Conservation (phyloP, 768 basidiomycete genomes). For the Clavulina sp. region DNA sequence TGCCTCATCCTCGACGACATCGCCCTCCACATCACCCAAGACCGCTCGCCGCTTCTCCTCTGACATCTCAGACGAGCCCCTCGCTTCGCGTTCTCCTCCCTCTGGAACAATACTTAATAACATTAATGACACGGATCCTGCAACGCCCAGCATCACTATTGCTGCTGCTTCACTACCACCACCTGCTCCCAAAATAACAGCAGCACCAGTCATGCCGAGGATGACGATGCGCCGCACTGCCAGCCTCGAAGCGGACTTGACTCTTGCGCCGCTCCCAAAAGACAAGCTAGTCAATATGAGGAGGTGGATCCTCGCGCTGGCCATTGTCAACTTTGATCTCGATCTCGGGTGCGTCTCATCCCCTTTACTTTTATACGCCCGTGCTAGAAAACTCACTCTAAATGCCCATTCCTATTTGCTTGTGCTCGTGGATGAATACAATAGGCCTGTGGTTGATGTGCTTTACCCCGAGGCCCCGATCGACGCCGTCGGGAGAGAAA, state of each 20-base stretch:
- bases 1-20: neutral
- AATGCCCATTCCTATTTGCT: neutral
- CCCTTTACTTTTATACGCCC: constrained; percentile 39
- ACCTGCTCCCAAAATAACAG: too few species aligned
- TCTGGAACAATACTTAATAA: neutral
- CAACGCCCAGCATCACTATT: too few species aligned
- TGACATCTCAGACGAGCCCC: too few species aligned
- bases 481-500: constrained; percentile 52
- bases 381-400: constrained; percentile 73
- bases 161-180: too few species aligned
- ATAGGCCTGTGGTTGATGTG: constrained; percentile 44
- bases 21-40: neutral
- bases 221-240: too few species aligned
- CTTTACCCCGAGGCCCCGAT: constrained; percentile 52
- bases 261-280: constrained; percentile 23
- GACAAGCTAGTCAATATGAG: constrained; percentile 33
- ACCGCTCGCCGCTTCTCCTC: too few species aligned
- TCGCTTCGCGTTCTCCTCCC: neutral
- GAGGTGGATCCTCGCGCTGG: constrained; percentile 51
- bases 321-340: constrained; percentile 72
- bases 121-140: neutral
- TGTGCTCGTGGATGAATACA: too few species aligned
- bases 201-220: too few species aligned
- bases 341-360: constrained; percentile 73
- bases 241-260: neutral